Evolutionary conservation across 345 rosid genomes (phyloP).

Genomic region (Mallotus nudiflorus): DNA sequence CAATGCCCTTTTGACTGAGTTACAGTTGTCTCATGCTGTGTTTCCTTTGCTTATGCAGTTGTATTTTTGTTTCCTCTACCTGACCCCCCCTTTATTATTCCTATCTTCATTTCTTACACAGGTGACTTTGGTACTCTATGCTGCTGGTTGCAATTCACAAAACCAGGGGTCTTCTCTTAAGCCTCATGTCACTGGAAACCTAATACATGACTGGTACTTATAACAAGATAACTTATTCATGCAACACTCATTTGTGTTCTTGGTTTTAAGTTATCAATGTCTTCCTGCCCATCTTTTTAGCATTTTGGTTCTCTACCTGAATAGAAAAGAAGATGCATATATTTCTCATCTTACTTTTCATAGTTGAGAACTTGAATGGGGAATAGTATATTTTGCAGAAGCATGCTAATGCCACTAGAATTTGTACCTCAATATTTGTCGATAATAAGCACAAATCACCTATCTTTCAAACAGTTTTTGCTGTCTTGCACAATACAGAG

Average conservation of each 20-base stretch:
- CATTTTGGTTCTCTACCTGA: neutral
- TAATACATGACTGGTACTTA: constrained; percentile 71
- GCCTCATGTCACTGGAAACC: constrained; percentile 72
- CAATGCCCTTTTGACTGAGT: neutral
- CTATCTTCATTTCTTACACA: constrained; percentile 22
- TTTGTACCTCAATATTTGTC: neutral
- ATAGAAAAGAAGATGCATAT: neutral
- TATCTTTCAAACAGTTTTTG: neutral
- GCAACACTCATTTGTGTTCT: neutral
- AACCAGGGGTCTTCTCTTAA: constrained; percentile 66
- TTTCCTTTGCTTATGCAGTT: constrained; percentile 6
- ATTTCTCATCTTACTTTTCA: constrained; percentile 1
- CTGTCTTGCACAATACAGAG: constrained; percentile 2
- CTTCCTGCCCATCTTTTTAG: neutral
- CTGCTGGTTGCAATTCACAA: constrained; percentile 59
- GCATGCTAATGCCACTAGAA: neutral
- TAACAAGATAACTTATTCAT: neutral
- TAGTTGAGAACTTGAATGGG: neutral
- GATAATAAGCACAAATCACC: neutral
- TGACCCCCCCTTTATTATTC: constrained; percentile 9
- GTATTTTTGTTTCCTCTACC: constrained; percentile 9
- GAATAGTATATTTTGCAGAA: neutral
- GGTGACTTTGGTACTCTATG: constrained; percentile 61
- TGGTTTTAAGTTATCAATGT: neutral
- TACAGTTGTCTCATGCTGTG: neutral